phyloP scores from a whole-genome alignment of 306 rosid genomes.

The Trichosanthes truncata region DNA sequence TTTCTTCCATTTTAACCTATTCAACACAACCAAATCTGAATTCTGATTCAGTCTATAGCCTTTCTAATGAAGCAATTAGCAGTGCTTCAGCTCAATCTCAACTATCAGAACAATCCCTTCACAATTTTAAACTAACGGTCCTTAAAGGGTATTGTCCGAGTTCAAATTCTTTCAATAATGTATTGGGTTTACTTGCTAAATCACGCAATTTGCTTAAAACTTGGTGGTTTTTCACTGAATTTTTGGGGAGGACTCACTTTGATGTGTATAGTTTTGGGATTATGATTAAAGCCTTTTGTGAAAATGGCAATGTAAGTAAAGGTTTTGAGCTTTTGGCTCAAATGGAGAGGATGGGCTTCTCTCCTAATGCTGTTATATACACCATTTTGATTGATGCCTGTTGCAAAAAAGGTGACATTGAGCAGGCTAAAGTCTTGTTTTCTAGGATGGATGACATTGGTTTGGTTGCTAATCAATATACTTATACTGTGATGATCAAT shows the following conservation, averaged over 20 bases:
- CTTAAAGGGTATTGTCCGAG: constrained; percentile 34
- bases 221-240: constrained; percentile 41
- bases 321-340: constrained; percentile 48
- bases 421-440: constrained; percentile 50
- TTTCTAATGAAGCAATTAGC: constrained; percentile 38
- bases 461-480: constrained; percentile 51
- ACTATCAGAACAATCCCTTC: constrained; percentile 37
- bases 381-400: constrained; percentile 72
- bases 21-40: constrained; percentile 26
- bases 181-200: constrained; percentile 40
- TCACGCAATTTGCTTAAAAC: constrained; percentile 32
- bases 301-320: constrained; percentile 41
- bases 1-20: constrained; percentile 32
- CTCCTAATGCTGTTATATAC: constrained; percentile 57
- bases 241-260: constrained; percentile 20
- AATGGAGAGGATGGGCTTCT: constrained; percentile 28
- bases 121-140: constrained; percentile 37
- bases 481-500: constrained; percentile 52
- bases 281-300: constrained; percentile 59
- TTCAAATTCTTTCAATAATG: constrained; percentile 40
- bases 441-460: constrained; percentile 41
- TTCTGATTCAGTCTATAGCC: not conserved
- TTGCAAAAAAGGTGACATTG: constrained; percentile 56
- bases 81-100: constrained; percentile 44
- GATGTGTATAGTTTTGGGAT: constrained; percentile 67